Evolutionary conservation across 2,329 filamentous ascomycete species (phyloP).

Genomic region (Pleomassaria siparia): DNA sequence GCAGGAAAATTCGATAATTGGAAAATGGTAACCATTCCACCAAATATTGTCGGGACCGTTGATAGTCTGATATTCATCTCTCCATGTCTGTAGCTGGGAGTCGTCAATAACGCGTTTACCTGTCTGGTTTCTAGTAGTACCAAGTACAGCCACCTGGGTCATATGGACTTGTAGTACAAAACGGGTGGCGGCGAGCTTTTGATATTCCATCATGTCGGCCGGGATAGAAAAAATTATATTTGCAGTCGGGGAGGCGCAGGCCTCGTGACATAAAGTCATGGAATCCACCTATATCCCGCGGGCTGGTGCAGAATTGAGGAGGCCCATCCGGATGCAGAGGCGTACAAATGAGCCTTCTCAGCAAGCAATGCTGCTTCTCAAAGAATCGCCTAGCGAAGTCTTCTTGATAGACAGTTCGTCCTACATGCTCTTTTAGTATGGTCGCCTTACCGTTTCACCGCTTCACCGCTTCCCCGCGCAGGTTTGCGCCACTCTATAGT

Average conservation of each 20-base stretch:
- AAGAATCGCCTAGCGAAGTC: too few relatives aligned
- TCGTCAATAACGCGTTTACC: neutral
- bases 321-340: neutral
- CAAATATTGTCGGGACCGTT: too few relatives aligned
- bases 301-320: neutral
- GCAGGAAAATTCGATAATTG: too few relatives aligned
- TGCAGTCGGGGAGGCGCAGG: neutral
- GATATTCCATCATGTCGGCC: neutral
- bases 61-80: neutral
- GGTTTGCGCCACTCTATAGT: too few relatives aligned
- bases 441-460: too few relatives aligned
- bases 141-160: neutral
- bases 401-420: too few relatives aligned
- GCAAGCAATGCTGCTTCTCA: too few relatives aligned
- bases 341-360: neutral
- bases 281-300: neutral
- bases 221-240: neutral
- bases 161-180: neutral
- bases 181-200: neutral
- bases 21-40: too few relatives aligned
- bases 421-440: too few relatives aligned
- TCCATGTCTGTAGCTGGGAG: neutral
- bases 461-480: too few relatives aligned
- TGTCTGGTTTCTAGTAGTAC: neutral
- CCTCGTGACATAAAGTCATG: neutral